A percentile compares a stretch with the other conserved stretches of the same genome.
Evolutionary conservation across 1,284 basidiomycete species (phyloP).

Genomic region (Cryptococcus amylolentus): DNA sequence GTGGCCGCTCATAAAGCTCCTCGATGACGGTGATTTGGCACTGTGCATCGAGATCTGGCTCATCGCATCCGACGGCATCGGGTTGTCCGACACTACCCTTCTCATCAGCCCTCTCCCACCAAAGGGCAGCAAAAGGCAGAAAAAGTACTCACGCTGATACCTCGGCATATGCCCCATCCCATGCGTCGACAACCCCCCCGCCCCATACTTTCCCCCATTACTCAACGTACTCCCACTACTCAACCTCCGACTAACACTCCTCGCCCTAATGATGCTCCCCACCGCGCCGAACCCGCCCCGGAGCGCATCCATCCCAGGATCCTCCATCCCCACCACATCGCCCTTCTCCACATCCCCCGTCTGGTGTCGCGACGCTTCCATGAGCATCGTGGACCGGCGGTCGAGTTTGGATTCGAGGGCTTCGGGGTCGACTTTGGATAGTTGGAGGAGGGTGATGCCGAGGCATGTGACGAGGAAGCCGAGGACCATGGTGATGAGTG

Average conservation of each 20-base stretch:
- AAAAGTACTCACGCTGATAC: constrained; percentile 35
- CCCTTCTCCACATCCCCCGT: constrained; percentile 57
- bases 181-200: constrained; percentile 29
- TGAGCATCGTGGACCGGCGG: constrained; percentile 75
- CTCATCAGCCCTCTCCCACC: neutral
- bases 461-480: constrained; percentile 67
- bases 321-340: constrained; percentile 44
- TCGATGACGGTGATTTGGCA: constrained; percentile 10
- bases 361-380: constrained; percentile 67
- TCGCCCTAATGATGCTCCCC: constrained; percentile 82
- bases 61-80: constrained; percentile 42
- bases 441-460: constrained; percentile 90
- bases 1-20: neutral
- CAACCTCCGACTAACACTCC: constrained; percentile 45
- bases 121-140: neutral
- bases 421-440: constrained; percentile 66
- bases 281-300: constrained; percentile 84
- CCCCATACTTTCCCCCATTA: constrained; percentile 12
- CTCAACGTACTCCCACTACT: constrained; percentile 23
- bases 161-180: constrained; percentile 36
- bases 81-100: constrained; percentile 43
- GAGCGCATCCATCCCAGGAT: constrained; percentile 77
- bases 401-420: constrained; percentile 66
- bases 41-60: constrained; percentile 39
- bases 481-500: constrained; percentile 83